Conservation (phyloP, 768 basidiomycete genomes). For the Russula foetens region DNA sequence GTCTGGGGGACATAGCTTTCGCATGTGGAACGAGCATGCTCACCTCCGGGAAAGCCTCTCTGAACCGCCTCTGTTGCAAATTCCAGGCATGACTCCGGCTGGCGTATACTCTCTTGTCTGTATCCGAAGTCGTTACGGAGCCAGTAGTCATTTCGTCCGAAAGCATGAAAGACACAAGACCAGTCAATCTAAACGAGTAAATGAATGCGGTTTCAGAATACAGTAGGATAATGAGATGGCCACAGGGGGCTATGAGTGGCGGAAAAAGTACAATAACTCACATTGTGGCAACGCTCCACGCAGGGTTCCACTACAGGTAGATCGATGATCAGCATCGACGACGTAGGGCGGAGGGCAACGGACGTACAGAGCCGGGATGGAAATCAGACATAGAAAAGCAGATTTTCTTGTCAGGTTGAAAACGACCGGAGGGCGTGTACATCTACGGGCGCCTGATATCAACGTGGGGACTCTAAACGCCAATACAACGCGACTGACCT, state of each 20-base stretch:
- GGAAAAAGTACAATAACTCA: constrained; percentile 32
- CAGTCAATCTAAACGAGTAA: constrained; percentile 60
- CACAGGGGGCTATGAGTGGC: neutral
- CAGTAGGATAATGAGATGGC: constrained; percentile 3
- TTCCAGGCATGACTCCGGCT: constrained; percentile 83
- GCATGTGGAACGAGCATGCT: constrained; percentile 24
- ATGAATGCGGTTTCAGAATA: constrained; percentile 1
- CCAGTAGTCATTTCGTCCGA: constrained; percentile 97
- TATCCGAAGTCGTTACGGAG: constrained; percentile 70
- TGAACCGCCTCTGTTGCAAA: constrained; percentile 66
- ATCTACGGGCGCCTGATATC: constrained; percentile 42
- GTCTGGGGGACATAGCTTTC: neutral
- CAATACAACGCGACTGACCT: constrained; percentile 41
- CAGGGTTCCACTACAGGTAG: constrained; percentile 74
- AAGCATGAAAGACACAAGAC: constrained; percentile 90
- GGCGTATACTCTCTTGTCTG: constrained; percentile 74
- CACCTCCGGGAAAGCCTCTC: constrained; percentile 84
- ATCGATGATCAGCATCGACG: neutral
- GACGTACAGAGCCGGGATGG: constrained; percentile 76
- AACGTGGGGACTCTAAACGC: neutral
- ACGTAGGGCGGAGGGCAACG: neutral
- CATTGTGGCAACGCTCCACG: constrained; percentile 95
- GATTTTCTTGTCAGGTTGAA: constrained; percentile 89
- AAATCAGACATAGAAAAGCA: constrained; percentile 98
- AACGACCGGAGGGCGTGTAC: constrained; percentile 86